These are phyloP conservation scores for Leishmania lainsoni DNA, from an alignment of 208 protist species.

Conservation along the genomic window DNA sequence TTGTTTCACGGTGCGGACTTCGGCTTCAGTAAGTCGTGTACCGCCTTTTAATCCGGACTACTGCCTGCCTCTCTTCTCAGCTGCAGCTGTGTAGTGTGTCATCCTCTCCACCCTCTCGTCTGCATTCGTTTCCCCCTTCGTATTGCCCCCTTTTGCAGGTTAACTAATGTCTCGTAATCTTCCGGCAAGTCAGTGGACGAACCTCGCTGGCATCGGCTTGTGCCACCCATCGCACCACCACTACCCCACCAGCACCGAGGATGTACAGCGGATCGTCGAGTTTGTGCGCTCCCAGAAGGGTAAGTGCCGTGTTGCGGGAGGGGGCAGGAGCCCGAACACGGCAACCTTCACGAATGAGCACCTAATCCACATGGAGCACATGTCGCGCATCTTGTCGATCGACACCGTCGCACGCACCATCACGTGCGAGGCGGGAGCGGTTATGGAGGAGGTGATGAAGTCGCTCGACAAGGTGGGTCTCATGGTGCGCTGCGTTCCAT, in stretches of 20 bases:
- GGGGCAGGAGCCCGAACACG: constrained; percentile 62
- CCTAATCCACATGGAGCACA: constrained; percentile 55
- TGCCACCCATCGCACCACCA: constrained; percentile 54
- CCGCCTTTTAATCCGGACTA: background rate
- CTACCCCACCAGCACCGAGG: constrained; percentile 38
- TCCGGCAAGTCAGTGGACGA: constrained; percentile 43
- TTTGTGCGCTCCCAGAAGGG: constrained; percentile 27
- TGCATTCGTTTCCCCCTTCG: background rate
- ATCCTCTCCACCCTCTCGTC: too few relatives aligned
- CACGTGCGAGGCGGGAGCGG: constrained; percentile 53
- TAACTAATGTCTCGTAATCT: background rate
- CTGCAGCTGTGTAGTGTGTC: background rate
- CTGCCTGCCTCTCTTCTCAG: background rate
- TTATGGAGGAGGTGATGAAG: constrained; percentile 58
- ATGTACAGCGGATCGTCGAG: constrained; percentile 34
- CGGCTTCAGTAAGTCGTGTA: background rate
- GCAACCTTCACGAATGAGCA: constrained; percentile 60
- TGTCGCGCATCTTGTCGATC: constrained; percentile 56
- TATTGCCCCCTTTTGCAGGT: background rate
- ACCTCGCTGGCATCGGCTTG: constrained; percentile 55
- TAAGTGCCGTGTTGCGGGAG: constrained; percentile 61
- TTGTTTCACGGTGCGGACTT: background rate
- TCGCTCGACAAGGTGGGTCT: constrained; percentile 42
- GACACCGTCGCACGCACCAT: constrained; percentile 39
- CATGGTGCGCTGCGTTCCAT: constrained; percentile 75